Conservation (phyloP, 2,329 filamentous ascomycete species). For the Didymella glomerata region DNA sequence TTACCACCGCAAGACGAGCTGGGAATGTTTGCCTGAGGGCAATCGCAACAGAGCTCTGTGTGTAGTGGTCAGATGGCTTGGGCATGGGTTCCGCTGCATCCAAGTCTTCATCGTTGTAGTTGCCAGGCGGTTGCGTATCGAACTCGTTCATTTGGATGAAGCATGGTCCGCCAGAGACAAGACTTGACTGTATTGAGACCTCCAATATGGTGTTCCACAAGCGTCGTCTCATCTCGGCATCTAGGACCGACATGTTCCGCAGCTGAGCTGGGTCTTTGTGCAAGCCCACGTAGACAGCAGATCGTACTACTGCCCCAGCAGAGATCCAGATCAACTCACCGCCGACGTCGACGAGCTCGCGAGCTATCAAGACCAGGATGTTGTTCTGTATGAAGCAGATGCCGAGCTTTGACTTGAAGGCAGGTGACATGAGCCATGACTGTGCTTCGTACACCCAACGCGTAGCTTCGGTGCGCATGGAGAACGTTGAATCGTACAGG, state of each 20-base stretch:
- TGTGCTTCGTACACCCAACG: conserved; percentile 67
- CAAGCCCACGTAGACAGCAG: conserved; percentile 53
- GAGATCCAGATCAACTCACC: conserved; percentile 52
- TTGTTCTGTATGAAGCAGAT: conserved; percentile 61
- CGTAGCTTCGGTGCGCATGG: conserved; percentile 59
- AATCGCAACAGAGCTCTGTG: conserved; percentile 49
- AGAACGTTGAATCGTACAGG: conserved; percentile 61
- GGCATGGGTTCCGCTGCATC: conserved; percentile 34
- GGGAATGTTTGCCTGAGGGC: conserved; percentile 51
- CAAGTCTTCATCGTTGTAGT: conserved; percentile 55
- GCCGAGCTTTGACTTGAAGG: conserved; percentile 61
- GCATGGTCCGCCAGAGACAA: conserved; percentile 49
- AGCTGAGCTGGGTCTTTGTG: conserved; percentile 52
- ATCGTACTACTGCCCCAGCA: conserved; percentile 49
- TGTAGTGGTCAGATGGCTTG: conserved; percentile 41
- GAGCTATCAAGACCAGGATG: conserved; percentile 51
- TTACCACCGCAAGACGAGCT: conserved; percentile 48
- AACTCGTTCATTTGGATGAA: conserved; percentile 49
- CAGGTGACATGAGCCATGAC: conserved; percentile 62
- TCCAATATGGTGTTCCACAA: conserved; percentile 50
- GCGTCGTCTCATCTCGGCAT: conserved; percentile 43
- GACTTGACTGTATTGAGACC: conserved; percentile 49
- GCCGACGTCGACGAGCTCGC: conserved; percentile 47
- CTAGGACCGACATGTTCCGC: conserved; percentile 32
- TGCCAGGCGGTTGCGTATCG: conserved; percentile 50